These are phyloP conservation scores for Coprinopsis strossmayeri DNA, from an alignment of 768 basidiomycete genomes.

Conservation along the genomic window DNA sequence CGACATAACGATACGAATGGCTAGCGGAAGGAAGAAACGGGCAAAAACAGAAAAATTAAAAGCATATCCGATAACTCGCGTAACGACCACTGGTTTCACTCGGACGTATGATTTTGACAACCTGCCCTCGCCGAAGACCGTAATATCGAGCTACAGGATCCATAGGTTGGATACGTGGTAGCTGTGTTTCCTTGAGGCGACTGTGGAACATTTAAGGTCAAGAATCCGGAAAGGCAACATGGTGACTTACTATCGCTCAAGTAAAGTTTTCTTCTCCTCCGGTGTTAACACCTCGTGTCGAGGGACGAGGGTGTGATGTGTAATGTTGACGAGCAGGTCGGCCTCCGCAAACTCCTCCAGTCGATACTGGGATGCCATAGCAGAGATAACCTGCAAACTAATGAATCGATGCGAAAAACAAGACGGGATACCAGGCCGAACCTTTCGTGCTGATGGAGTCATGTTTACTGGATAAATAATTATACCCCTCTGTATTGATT, in stretches of 20 bases:
- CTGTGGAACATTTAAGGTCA: slow-evolving; percentile 34
- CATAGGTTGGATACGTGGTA: slow-evolving; percentile 92
- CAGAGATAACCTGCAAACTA: slow-evolving; percentile 72
- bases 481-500: slow-evolving; percentile 83
- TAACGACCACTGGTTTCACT: slow-evolving; percentile 96
- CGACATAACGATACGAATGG: slow-evolving; percentile 4
- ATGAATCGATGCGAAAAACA: slow-evolving; percentile 10
- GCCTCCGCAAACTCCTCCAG: slow-evolving; percentile 97
- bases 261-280: slow-evolving; percentile 80
- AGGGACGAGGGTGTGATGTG: slow-evolving; percentile 92
- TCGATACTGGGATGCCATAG: slow-evolving; percentile 79
- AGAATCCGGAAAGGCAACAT: slow-evolving; percentile 3
- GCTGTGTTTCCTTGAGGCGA: slow-evolving; percentile 94
- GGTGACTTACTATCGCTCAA: slow-evolving; percentile 85
- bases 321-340: slow-evolving; percentile 95
- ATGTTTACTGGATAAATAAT: slow-evolving; percentile 95
- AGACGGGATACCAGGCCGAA: slow-evolving; percentile 23
- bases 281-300: slow-evolving; percentile 80
- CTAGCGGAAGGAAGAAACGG: background rate
- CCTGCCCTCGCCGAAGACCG: slow-evolving; percentile 90
- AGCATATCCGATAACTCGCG: slow-evolving; percentile 89
- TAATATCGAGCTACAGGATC: slow-evolving; percentile 99
- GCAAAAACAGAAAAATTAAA: slow-evolving; percentile 31
- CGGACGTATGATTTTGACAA: slow-evolving; percentile 96
- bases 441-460: slow-evolving; percentile 96